phyloP scores from a whole-genome alignment of 2,329 filamentous ascomycete species.

The Paraphoma chrysanthemicola region DNA sequence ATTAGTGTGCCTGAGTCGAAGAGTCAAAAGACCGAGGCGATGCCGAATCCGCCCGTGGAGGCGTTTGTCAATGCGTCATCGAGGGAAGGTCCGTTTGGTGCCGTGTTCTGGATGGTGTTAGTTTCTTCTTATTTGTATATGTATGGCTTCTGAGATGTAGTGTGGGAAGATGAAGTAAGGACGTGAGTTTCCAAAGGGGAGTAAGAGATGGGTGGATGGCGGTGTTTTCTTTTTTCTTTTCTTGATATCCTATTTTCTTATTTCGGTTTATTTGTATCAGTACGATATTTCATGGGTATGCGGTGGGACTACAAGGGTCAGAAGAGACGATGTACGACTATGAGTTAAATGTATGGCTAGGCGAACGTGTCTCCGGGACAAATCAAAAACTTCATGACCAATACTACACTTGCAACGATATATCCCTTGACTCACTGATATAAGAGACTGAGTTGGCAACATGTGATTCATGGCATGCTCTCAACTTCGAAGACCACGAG shows the following conservation, averaged over 20 bases:
- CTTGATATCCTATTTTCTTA: neutral
- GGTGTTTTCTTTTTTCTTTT: neutral
- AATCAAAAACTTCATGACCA: no score
- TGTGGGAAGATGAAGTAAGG: neutral
- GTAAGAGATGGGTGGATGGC: neutral
- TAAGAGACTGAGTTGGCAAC: no score
- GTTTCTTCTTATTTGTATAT: conserved; percentile 1
- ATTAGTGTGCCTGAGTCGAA: neutral
- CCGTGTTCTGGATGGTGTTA: neutral
- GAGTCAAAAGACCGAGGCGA: neutral
- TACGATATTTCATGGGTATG: neutral
- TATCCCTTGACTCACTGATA: no score
- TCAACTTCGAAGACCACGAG: neutral
- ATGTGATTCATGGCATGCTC: neutral
- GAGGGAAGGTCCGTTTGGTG: neutral
- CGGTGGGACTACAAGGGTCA: no score
- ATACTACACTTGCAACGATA: no score
- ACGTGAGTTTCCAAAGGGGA: neutral
- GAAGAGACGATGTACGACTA: no score
- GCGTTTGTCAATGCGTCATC: neutral
- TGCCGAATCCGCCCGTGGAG: neutral
- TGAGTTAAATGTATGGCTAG: no score
- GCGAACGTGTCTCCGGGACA: no score
- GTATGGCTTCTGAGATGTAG: neutral
- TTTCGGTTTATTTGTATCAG: neutral